Base-by-base conservation (phyloP, 176 grass and related monocot genomes). In the Cenchrus fungigraminus region DNA sequence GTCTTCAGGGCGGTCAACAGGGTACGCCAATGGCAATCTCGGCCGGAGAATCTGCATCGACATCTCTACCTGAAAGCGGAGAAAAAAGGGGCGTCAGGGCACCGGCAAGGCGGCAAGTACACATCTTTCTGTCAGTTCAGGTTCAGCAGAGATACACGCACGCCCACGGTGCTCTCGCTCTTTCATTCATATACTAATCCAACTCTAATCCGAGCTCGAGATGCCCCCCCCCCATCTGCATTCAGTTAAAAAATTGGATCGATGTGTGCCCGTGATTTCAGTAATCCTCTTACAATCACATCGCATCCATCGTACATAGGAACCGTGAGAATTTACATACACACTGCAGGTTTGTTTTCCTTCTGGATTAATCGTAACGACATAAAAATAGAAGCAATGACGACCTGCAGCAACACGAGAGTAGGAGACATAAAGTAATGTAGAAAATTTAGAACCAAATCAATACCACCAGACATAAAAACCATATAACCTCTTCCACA, bases 21-120 rank as follows among this genome's bases (percentile, higher is more conserved):
- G 37, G 83, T 55, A 47, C 47, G 43, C 82, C 49, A 79, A 58
- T 68, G 37, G 28, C 54, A 7, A 20, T 31, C 57, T 4, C 19
- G 49, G 16, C 57, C 79, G 70, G 73, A 73, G 84, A 90, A 90
- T 90, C 84, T 83, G 88, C 88, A 67, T 77, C 79, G 66, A 79
- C 88, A 78, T 90, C 84, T 59, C 84, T 79, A 79, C 84, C 79
- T 28, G 83, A 82, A 86, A 86, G 78, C 65, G 28, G 64, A 47
- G 46, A 17, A 19, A 44, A 68, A 51, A 40, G 3, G 37, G 45
- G 37, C 59, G 64, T 73, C 56, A 76, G 77, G 50, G 43, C 66
- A 37, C 22, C 58, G 8, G 40, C 47, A 82, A 82, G 82, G 17
- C 58, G 8, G 40, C 47, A 82, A 82, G 82, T 76, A 86, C 1